Conservation (phyloP, 129 eudicot genomes). For the Flaveria trinervia region DNA sequence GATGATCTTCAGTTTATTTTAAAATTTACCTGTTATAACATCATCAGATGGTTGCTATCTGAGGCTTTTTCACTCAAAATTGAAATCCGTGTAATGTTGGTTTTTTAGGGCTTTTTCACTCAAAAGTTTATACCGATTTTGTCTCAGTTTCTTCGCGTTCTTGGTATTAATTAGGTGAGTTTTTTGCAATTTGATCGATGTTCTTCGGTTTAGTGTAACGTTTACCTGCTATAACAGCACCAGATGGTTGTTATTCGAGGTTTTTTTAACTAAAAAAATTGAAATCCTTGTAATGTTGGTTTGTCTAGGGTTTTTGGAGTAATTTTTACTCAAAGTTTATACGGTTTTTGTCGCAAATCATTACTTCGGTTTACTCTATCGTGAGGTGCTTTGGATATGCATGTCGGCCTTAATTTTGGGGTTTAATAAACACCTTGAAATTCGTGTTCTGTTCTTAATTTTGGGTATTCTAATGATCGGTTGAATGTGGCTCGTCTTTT, state of each 20-base stretch:
- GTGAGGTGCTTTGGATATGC: not conserved
- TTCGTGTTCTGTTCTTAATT: too few species aligned
- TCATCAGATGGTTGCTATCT: not conserved
- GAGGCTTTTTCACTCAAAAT: not conserved
- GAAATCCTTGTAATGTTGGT: conserved; percentile 13
- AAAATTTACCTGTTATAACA: not conserved
- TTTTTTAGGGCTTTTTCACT: conserved; percentile 3
- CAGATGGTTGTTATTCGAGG: not conserved
- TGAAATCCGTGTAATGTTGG: conserved; percentile 14
- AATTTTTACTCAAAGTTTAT: not conserved
- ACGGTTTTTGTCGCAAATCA: not conserved
- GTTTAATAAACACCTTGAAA: too few species aligned
- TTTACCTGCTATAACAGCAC: not conserved
- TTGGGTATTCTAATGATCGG: not conserved
- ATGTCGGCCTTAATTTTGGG: not conserved
- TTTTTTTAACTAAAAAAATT: not conserved
- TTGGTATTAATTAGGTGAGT: not conserved
- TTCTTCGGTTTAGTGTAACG: not conserved
- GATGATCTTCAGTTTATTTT: not conserved
- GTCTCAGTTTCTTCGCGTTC: too few species aligned
- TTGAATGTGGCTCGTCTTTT: not conserved
- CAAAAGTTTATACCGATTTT: not conserved
- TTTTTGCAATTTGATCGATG: not conserved
- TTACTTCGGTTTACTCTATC: not conserved
- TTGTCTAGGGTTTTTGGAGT: not conserved